Evolutionary conservation across 208 protist genomes (phyloP).

Genomic region (Tritrichomonas musculus): DNA sequence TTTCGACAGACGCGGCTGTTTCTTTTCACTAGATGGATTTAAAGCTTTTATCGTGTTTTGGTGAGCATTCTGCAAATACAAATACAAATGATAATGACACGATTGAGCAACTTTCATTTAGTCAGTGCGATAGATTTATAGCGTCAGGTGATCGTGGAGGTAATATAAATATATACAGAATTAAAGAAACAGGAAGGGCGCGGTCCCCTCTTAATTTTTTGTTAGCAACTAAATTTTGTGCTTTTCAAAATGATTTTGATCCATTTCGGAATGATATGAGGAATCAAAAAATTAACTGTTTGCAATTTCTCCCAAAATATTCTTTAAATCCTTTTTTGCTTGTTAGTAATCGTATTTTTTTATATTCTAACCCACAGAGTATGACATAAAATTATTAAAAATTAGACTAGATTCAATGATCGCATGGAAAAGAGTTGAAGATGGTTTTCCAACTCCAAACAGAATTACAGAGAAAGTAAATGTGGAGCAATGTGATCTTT

Average conservation of each 20-base stretch:
- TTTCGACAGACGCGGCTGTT: too few species aligned
- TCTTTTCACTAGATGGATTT: too few species aligned
- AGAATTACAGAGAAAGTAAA: too few species aligned
- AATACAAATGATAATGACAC: background rate
- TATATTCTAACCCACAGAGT: too few species aligned
- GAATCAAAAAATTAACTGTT: background rate
- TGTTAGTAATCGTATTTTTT: background rate
- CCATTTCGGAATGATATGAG: background rate
- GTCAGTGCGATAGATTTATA: background rate
- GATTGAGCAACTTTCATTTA: background rate
- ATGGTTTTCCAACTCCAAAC: too few species aligned
- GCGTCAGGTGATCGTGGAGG: background rate
- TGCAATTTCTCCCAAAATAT: background rate
- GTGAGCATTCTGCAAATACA: too few species aligned
- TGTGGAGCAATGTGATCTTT: too few species aligned
- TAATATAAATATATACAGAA: background rate
- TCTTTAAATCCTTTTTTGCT: background rate
- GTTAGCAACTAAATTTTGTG: background rate
- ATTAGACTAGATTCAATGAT: too few species aligned
- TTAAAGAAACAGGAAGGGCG: background rate
- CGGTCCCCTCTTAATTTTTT: background rate
- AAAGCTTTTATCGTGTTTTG: too few species aligned
- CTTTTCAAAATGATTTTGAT: background rate
- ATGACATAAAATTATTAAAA: too few species aligned
- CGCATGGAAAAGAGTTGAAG: too few species aligned